Conservation (phyloP, 345 rosid genomes). For the Gynandropsis gynandra region DNA sequence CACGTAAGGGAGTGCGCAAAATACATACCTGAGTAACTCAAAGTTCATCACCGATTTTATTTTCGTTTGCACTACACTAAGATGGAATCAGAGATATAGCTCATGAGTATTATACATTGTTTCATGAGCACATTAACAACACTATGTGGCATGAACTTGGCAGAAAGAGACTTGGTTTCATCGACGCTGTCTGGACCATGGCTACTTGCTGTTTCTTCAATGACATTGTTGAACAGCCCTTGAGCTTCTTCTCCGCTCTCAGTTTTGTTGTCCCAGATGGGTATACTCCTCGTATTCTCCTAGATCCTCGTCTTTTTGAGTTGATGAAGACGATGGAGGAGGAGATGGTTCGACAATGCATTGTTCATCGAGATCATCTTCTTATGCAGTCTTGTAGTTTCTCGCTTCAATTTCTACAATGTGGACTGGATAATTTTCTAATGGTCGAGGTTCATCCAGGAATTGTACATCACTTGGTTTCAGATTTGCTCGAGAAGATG, state of each 20-base stretch:
- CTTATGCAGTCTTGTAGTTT: slow-evolving; percentile 18
- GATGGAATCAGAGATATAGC: no score
- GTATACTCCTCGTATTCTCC: slow-evolving; percentile 32
- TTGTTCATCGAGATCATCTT: slow-evolving; percentile 35
- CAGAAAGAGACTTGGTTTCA: no score
- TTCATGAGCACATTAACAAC: no score
- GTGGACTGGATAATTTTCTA: slow-evolving; percentile 33
- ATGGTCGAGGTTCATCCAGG: slow-evolving; percentile 23
- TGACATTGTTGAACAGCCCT: slow-evolving; percentile 72
- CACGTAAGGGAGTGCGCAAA: no score
- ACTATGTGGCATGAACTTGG: no score
- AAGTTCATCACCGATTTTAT: no score
- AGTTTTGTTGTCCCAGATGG: no score
- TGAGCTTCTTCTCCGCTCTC: slow-evolving; percentile 41
- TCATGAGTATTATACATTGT: no score
- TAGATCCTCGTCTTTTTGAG: slow-evolving; percentile 31
- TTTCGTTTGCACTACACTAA: no score
- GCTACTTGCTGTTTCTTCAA: slow-evolving; percentile 92
- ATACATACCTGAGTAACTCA: no score
- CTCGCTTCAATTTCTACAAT: slow-evolving; percentile 53
- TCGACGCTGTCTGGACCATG: no score
- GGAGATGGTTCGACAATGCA: slow-evolving; percentile 25
- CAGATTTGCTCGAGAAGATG: slow-evolving; percentile 33
- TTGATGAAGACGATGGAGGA: slow-evolving; percentile 24
- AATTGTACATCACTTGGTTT: slow-evolving; percentile 18